phyloP scores from a whole-genome alignment of 2,329 filamentous ascomycete genomes.

The Xylariaceae sp. region DNA sequence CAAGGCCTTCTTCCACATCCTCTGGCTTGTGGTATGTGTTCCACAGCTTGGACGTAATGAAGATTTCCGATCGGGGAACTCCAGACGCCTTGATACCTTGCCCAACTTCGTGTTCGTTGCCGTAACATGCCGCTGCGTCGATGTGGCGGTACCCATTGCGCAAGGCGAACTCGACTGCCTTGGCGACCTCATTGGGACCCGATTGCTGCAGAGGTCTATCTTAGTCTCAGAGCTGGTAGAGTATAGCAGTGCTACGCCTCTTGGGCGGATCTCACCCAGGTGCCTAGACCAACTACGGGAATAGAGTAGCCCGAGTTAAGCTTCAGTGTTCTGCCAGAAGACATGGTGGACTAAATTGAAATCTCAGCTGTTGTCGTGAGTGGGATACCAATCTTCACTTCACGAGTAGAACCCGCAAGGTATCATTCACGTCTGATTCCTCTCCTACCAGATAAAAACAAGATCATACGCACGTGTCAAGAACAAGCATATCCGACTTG shows the following conservation, averaged over 20 bases:
- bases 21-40: constrained; percentile 5
- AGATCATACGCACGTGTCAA: no score
- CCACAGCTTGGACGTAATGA: constrained; percentile 27
- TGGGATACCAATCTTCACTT: no score
- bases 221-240: not conserved
- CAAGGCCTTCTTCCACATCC: constrained; percentile 7
- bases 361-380: no score
- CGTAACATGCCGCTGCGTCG: constrained; percentile 22
- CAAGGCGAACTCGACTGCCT: constrained; percentile 22
- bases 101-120: constrained; percentile 25
- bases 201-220: not conserved
- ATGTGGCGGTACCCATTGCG: constrained; percentile 23
- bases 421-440: no score
- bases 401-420: no score
- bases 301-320: constrained; percentile 28
- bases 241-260: no score
- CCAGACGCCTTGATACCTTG: constrained; percentile 23
- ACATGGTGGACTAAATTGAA: not conserved
- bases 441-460: no score
- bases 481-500: no score
- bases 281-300: constrained; percentile 25
- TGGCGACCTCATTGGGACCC: constrained; percentile 12
- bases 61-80: constrained; percentile 21
- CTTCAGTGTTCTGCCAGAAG: constrained; percentile 12
- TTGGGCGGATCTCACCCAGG: constrained; percentile 24